Conservation (phyloP, 2,329 filamentous ascomycete species). For the Colletotrichum sp. region DNA sequence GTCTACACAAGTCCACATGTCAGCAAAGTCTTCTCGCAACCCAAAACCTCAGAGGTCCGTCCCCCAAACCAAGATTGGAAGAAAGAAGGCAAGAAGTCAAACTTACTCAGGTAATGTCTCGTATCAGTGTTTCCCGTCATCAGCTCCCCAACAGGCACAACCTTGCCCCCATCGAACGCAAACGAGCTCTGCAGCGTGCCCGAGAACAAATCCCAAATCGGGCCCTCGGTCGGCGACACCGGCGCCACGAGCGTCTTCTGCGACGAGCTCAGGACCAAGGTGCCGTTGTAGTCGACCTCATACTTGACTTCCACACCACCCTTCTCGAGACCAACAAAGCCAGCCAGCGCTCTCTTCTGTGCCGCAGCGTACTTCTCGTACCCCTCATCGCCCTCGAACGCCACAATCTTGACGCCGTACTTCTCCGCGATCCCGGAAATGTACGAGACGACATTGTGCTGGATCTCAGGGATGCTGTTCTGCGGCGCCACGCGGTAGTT, state of each 20-base stretch:
- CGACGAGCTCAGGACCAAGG: background rate
- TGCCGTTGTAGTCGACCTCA: slow-evolving; percentile 16
- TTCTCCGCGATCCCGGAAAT: background rate
- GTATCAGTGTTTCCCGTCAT: slow-evolving; percentile 19
- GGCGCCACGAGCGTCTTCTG: slow-evolving; percentile 12
- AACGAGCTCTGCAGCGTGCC: slow-evolving; percentile 14
- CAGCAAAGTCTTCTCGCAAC: background rate
- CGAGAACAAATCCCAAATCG: slow-evolving; percentile 12
- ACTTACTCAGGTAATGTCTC: slow-evolving; percentile 14
- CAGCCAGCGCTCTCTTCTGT: background rate
- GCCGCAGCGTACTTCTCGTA: background rate
- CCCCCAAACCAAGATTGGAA: no score
- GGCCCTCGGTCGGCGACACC: slow-evolving; percentile 1
- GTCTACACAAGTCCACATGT: background rate
- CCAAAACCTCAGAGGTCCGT: no score
- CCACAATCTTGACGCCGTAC: slow-evolving; percentile 8
- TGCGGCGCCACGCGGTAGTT: slow-evolving; percentile 18
- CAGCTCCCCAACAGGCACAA: slow-evolving; percentile 9
- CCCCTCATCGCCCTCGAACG: slow-evolving; percentile 7
- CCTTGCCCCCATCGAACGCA: slow-evolving; percentile 8
- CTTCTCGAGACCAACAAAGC: background rate
- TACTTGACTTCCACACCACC: background rate
- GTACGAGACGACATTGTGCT: slow-evolving; percentile 13
- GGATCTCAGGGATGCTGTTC: slow-evolving; percentile 19
- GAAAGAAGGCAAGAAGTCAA: no score